These are phyloP conservation scores for Physcomitrium patens DNA, from an alignment of 225 moss, liverwort and hornwort genomes.

Conservation along the genomic window DNA sequence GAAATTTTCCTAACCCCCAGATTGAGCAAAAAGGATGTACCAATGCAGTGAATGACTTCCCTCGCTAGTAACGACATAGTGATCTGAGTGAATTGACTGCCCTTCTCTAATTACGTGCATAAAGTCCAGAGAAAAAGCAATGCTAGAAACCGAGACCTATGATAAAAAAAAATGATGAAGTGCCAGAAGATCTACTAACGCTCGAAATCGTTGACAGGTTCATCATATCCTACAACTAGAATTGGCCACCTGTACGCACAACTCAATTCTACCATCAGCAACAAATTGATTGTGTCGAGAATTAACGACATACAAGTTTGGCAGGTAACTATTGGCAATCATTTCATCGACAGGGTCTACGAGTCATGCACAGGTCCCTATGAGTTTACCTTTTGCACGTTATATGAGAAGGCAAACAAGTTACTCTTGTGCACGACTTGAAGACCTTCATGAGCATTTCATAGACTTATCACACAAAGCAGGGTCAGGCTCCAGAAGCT, in stretches of 20 bases:
- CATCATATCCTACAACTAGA: constrained; percentile 76
- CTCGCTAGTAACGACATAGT: constrained; percentile 24
- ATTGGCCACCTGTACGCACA: constrained; percentile 58
- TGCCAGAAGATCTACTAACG: constrained; percentile 60
- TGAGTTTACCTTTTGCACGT: too few species aligned
- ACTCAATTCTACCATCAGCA: neutral
- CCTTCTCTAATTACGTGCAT: neutral
- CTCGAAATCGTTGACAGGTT: constrained; percentile 76
- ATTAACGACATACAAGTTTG: neutral
- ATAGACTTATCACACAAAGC: constrained; percentile 23
- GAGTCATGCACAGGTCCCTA: too few species aligned
- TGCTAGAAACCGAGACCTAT: neutral
- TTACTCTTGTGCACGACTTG: too few species aligned
- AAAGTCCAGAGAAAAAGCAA: neutral
- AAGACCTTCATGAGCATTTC: too few species aligned
- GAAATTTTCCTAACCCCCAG: constrained; percentile 65
- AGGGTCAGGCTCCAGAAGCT: constrained; percentile 71
- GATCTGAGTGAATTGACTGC: neutral
- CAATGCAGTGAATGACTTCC: constrained; percentile 73
- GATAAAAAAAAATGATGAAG: constrained; percentile 1
- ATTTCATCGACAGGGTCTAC: neutral
- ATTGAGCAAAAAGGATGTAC: constrained; percentile 76
- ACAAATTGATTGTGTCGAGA: neutral
- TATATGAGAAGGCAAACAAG: too few species aligned
- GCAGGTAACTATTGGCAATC: constrained; percentile 6